A percentile compares a stretch with the other conserved stretches of the same genome.
Evolutionary conservation across 148 eudicot genomes (phyloP).

Genomic region (Amaranthus cruentus): DNA sequence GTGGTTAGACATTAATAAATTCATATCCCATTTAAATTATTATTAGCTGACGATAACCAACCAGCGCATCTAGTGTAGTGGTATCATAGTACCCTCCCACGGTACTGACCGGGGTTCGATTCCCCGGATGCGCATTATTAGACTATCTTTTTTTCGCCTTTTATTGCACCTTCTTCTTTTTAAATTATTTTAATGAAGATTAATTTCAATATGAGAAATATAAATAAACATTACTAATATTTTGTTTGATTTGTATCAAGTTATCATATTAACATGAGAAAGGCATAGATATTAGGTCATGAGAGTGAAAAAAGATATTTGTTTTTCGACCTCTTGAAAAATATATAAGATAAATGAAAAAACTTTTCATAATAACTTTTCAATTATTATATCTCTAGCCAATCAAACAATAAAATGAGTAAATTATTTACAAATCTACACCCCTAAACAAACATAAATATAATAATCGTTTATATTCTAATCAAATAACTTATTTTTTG

Average conservation of each 20-base stretch:
- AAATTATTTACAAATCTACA: not conserved
- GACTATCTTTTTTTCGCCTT: not conserved
- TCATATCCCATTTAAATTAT: no score
- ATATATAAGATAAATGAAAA: no score
- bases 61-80: slow-evolving; percentile 40
- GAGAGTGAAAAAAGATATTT: not conserved
- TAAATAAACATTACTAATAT: no score
- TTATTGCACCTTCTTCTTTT: no score
- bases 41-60: not conserved
- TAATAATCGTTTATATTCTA: no score
- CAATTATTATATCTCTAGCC: not conserved
- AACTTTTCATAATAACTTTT: not conserved
- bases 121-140: slow-evolving; percentile 45
- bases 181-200: no score
- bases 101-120: slow-evolving; percentile 52
- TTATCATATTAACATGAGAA: not conserved
- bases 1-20: no score
- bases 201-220: no score
- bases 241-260: no score
- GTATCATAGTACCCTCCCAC: slow-evolving; percentile 44
- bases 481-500: no score
- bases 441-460: no score
- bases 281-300: not conserved
- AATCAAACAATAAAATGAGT: not conserved
- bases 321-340: no score